Evolutionary conservation across 164 flowering plant genomes (phyloP), one percentile per base, ranked within the genome.

Genomic region (Cinnamomum micranthum): DNA sequence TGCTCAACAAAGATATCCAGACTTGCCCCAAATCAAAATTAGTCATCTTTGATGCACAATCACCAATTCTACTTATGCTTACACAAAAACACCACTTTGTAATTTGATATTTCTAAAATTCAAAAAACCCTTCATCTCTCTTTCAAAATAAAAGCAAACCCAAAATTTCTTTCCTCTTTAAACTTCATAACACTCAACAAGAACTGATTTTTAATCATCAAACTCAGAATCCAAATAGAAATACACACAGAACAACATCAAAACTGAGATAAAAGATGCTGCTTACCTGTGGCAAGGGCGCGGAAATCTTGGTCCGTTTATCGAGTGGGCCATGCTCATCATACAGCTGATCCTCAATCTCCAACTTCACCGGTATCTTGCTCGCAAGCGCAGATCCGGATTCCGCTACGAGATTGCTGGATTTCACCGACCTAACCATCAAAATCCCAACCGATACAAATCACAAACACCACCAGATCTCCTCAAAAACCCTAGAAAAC

Each of bases 371-470:
- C 80, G 85, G 80, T 11, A 65, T 68, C 85, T 83, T 84, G 62
- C 79, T 35, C 78, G 75, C 77, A 59, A 69, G 68, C 75, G 79
- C 22, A 77, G 84, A 33, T 72, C 77, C 89, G 2, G 81, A 76
- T 50, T 82, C 90, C 78, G 81, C 71, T 58, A 73, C 73, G 71
- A 67, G 55, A 65, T 79, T 80, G n/a, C 82, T 80, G 17, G 88
- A 84, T 81, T 80, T 87, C 88, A 86, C 85, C 82, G 86, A 73
- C 84, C 84, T 85, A 69, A 88, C 89, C 91, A 88, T 87, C 82
- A 73, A 81, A 70, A 63, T 73, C 20, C 64, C 62, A 50, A 51
- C 51, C 27, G 3, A 63, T 4, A n/a, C 31, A 6, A 15, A 19
- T 22, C 59, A 11, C 31, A 77, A 75, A 55, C 72, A 31, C n/a